Evolutionary conservation across 192 early-diverging fungal genomes (phyloP), one percentile per base, ranked within the genome.

Genomic region (Radiomyces spectabilis): DNA sequence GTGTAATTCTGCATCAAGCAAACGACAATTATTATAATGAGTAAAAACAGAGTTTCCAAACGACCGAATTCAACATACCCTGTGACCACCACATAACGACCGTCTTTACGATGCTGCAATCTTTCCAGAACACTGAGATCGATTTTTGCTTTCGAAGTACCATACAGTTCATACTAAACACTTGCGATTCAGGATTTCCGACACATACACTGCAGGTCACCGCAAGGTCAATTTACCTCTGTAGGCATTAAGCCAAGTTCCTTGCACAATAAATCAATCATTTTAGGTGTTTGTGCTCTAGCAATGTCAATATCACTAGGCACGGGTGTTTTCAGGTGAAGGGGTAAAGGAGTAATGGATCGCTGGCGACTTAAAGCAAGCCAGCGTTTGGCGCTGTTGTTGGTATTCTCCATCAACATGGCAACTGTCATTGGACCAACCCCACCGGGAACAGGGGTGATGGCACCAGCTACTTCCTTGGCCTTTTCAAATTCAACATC

Each of bases 361-460:
- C 56, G 60, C 53, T 58, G 71, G 16, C 70, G 74, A 45, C 45
- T 75, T 72, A 47, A 55, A 35, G 74, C 78, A 47, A 86, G 69
- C 52, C 77, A 86, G 16, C 89, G 76, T 66, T 84, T 76, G 16
- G 92, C 92, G 44, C 84, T 83, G 34, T 81, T 51, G 0, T 93
- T 72, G 4, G 88, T 92, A 71, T 98, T 98, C 51, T 86, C 69
- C 68, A 98, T 66, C 7, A 98, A 74, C 93, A 98, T 96, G 34
- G 92, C 91, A 10, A 98, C 94, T 7, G 95, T 98, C 95, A 98
- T 98, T 1, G 95, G 95, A 0, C 95, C 95, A 18, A 98, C 95
- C 26, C 95, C 94, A 18, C 94, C 94, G 19, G 95, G 95, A 37
- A 98, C 95, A 1, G 95, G 93, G 5, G 93, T 96, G 57, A 95